Base-by-base conservation (phyloP, 257 asterid species). In the Penstemon davidsonii region DNA sequence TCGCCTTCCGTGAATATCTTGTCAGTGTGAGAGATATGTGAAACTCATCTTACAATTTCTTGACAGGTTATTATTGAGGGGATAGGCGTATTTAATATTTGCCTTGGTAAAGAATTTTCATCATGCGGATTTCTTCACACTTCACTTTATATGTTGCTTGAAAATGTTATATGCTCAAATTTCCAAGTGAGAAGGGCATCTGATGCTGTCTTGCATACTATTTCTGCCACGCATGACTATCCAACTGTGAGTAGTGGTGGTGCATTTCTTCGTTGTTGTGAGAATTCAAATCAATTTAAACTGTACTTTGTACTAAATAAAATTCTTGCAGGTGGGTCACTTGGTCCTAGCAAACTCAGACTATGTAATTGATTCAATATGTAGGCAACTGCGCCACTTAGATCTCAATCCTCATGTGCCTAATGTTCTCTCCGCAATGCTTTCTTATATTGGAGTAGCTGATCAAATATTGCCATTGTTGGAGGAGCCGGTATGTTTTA, bases 371-470 rank as follows among this genome's bases (percentile, higher is more conserved):
- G 97, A 94, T 79, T 91, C 99, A 41, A 71, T 94, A 62, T 94
- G 99, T 67, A 81, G 87, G 77, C 96, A 94, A 81, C 84, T 91
- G 74, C 96, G 96, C 42, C 94, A 87, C 79, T 82, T 94, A 74
- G 96, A 94, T 78, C 94, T 88, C 75, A 88, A 87, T 65, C 99
- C 96, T 71, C 95, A 88, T 46, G 92, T 87, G 60, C 96, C 99
- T 60, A 84, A 82, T 82, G 95, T 94, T 71, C 97, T 94, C 69
- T 85, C 97, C 39, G 92, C 96, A 38, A 82, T 94, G 87, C 96
- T 94, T 79, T 94, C 99, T 13, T 89, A 80, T 55, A 75, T 91
- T 71, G 97, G 96, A 68, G 80, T 88, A 64, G 97, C 96, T 53
- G 88, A 94, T 81, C 84, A 84, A 70, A 85, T 94, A 76, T 78